Conservation (phyloP, 768 basidiomycete genomes). For the Tulasnella sp. region DNA sequence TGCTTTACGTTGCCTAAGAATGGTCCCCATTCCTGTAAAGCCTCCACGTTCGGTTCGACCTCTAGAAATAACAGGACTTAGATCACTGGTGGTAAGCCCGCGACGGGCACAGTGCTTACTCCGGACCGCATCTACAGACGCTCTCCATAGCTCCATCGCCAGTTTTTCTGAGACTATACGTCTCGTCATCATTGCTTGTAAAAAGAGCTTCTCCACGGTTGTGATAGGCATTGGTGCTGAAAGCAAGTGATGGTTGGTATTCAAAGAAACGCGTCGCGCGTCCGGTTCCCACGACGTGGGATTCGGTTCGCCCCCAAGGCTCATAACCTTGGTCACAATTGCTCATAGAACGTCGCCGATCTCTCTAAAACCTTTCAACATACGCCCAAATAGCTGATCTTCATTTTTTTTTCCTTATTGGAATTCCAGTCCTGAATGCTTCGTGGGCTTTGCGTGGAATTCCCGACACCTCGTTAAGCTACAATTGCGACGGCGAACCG, state of each 20-base stretch:
- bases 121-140: conserved; percentile 55
- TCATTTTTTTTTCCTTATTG: too few relatives aligned
- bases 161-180: conserved; percentile 53
- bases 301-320: not conserved
- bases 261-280: not conserved
- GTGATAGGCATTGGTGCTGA: not conserved
- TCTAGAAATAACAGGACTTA: conserved; percentile 27
- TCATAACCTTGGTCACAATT: too few relatives aligned
- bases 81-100: not conserved
- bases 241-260: not conserved
- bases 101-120: conserved; percentile 29
- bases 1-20: conserved; percentile 48
- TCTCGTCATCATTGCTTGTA: conserved; percentile 67
- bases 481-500: not conserved
- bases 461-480: too few relatives aligned
- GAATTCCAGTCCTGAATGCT: too few relatives aligned
- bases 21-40: conserved; percentile 44
- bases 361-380: too few relatives aligned
- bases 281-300: not conserved
- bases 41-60: conserved; percentile 39
- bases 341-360: too few relatives aligned
- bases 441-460: too few relatives aligned
- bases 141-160: conserved; percentile 53
- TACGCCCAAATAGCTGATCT: too few relatives aligned
- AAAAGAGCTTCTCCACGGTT: conserved; percentile 40